Percentiles rank a stretch among this genome's conserved stretches.
These are phyloP conservation scores for Trichoderma atroviride DNA, from an alignment of 2,329 filamentous ascomycete genomes.

Conservation along the genomic window DNA sequence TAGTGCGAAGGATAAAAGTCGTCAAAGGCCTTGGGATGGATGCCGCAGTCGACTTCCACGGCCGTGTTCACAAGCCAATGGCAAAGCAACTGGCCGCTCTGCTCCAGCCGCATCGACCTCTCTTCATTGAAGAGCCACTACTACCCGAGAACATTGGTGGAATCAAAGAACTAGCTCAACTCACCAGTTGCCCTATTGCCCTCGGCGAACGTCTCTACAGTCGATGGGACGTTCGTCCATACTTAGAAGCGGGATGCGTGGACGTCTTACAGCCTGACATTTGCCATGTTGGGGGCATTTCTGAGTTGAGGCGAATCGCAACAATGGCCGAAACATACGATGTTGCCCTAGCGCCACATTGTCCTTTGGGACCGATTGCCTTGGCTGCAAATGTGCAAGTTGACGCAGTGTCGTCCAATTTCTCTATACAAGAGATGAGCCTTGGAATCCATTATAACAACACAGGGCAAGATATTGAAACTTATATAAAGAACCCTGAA, in stretches of 20 bases:
- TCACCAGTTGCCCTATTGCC: constrained; percentile 67
- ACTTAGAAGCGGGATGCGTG: constrained; percentile 67
- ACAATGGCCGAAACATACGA: constrained; percentile 74
- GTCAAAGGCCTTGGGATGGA: constrained; percentile 73
- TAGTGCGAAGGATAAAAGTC: constrained; percentile 66
- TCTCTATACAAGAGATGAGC: constrained; percentile 77
- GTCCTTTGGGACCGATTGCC: constrained; percentile 72
- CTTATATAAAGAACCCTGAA: constrained; percentile 65
- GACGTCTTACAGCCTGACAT: constrained; percentile 77
- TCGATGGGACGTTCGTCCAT: constrained; percentile 73
- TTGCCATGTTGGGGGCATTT: constrained; percentile 71
- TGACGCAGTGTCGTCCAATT: constrained; percentile 62
- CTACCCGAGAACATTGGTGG: constrained; percentile 68
- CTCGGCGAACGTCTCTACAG: constrained; percentile 72
- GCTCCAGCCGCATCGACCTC: constrained; percentile 66
- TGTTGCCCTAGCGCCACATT: constrained; percentile 73
- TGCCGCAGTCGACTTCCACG: constrained; percentile 77
- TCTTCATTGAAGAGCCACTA: constrained; percentile 78
- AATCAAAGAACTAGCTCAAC: constrained; percentile 46
- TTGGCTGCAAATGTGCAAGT: constrained; percentile 73
- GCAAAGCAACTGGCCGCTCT: constrained; percentile 72
- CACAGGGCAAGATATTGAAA: constrained; percentile 65
- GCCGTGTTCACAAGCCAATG: constrained; percentile 77
- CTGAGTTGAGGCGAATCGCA: constrained; percentile 69
- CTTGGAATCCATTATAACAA: constrained; percentile 79